Base-by-base conservation (phyloP, 805 yeast genomes). In the Lachancea waltii region DNA sequence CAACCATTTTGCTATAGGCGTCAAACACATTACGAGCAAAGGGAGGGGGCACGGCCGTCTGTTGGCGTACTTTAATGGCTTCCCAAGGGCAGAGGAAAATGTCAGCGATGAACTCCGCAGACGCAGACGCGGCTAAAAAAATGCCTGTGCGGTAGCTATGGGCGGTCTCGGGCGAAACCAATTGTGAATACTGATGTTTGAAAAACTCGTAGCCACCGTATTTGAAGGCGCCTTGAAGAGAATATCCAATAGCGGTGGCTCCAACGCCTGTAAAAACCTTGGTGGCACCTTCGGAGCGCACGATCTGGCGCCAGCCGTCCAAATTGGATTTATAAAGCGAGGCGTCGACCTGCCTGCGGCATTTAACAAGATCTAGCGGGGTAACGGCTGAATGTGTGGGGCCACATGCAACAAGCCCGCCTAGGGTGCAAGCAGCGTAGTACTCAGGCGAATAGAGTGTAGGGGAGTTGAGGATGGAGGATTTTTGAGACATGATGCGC, bases 181-280 rank as follows among this genome's bases (percentile, higher is more conserved):
- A 40, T 53, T 77, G 75, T 38, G 80, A 64, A 63, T 87, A 90
- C 42, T 74, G 69, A 65, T 82, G 77, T 67, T 90, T 90, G 75
- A 90, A 90, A 53, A 69, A 73, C 65, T 90, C 97, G 65, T 92
- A 90, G 60, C 87, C 79, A 21, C 98, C 98, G 64, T 90, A 90
- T 65, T 90, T 90, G 53, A 96, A 95, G 35, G 95, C 95, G 54
- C 98, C 97, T 67, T 90, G 98, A 54, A 89, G 68, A 6, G 96
- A 82, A 65, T 92, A 90, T 17, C 97, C 97, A 44, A 89, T 70
- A 44, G 82, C 76, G 3, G 97, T 92, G 34, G 97, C 96, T 27
- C 95, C 92, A 47, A 86, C 58, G 53, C 97, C 97, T 7, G 94
- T 82, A 65, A 75, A 85, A 37, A 90, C 67, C 27, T 85, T 87